Conservation (phyloP, 495 filamentous ascomycete species). For the Neurospora sp. region DNA sequence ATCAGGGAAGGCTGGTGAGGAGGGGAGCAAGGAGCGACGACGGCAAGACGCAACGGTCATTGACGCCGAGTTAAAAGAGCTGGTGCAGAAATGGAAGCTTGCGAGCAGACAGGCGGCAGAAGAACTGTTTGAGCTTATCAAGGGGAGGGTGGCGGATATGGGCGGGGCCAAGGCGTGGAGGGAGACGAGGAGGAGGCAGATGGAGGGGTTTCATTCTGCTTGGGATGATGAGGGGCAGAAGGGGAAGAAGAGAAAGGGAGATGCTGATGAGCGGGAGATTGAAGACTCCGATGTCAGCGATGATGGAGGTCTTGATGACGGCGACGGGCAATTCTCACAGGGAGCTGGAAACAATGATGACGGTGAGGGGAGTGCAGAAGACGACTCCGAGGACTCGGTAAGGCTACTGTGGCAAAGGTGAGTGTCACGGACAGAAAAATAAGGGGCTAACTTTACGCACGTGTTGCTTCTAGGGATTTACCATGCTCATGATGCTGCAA, state of each 20-base stretch:
- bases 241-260: constrained; percentile 1
- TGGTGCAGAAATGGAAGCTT: constrained; percentile 13
- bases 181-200: constrained; percentile 9
- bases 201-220: not conserved
- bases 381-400: constrained; percentile 6
- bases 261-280: constrained; percentile 3
- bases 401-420: not conserved
- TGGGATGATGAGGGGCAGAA: not conserved
- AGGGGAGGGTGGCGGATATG: constrained; percentile 17
- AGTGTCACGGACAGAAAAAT: not conserved
- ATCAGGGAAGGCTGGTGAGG: not conserved
- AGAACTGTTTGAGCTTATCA: constrained; percentile 21
- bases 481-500: constrained; percentile 24
- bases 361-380: not conserved
- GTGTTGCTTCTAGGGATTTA: constrained; percentile 14
- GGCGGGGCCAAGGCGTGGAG: constrained; percentile 19
- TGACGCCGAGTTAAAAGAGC: constrained; percentile 13
- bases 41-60: not conserved
- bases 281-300: not conserved
- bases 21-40: not conserved
- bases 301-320: constrained; percentile 1
- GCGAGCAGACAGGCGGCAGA: constrained; percentile 20
- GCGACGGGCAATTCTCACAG: not conserved
- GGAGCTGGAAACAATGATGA: constrained; percentile 7
- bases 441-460: constrained; percentile 4